Percentiles rank a stretch among this genome's conserved stretches.
These are phyloP conservation scores for Botryotinia globosa DNA, from an alignment of 2,329 filamentous ascomycete genomes.

Conservation along the genomic window DNA sequence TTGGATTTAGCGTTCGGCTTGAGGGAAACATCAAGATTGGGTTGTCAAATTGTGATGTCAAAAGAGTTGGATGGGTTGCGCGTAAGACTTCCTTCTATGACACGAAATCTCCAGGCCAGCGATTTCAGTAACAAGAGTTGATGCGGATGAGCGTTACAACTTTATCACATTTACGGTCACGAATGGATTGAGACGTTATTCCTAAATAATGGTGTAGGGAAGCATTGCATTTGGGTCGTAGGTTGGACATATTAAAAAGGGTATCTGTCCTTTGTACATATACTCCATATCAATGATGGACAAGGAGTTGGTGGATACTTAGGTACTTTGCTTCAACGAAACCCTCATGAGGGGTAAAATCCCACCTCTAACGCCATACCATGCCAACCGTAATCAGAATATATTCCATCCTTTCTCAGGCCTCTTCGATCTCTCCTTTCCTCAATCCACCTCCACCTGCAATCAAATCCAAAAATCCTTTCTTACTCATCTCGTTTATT, in stretches of 20 bases:
- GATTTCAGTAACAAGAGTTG: constrained; percentile 64
- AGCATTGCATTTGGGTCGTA: constrained; percentile 4
- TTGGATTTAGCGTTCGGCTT: constrained; percentile 71
- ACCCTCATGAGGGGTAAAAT: constrained; percentile 23
- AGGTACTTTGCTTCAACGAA: constrained; percentile 13
- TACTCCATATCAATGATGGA: constrained; percentile 21
- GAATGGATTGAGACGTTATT: not conserved
- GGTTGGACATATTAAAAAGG: constrained; percentile 24
- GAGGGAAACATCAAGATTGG: constrained; percentile 61
- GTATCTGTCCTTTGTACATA: constrained; percentile 33
- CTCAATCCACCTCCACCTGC: constrained; percentile 59
- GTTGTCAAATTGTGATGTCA: constrained; percentile 70
- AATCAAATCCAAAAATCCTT: constrained; percentile 93
- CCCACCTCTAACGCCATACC: constrained; percentile 31
- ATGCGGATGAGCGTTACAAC: not conserved
- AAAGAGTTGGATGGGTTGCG: constrained; percentile 84
- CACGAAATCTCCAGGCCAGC: constrained; percentile 89
- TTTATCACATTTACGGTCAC: not conserved
- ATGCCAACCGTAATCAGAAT: constrained; percentile 18
- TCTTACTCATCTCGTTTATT: constrained; percentile 93
- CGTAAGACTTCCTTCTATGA: constrained; percentile 88
- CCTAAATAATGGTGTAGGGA: constrained; percentile 1
- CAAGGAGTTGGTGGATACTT: constrained; percentile 23
- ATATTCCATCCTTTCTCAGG: constrained; percentile 22
- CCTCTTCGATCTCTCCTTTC: constrained; percentile 51